A percentile compares a stretch with the other conserved stretches of the same genome.
Evolutionary conservation across 371 early-diverging fungal genomes (phyloP).

Genomic region (Mucor saturninus): DNA sequence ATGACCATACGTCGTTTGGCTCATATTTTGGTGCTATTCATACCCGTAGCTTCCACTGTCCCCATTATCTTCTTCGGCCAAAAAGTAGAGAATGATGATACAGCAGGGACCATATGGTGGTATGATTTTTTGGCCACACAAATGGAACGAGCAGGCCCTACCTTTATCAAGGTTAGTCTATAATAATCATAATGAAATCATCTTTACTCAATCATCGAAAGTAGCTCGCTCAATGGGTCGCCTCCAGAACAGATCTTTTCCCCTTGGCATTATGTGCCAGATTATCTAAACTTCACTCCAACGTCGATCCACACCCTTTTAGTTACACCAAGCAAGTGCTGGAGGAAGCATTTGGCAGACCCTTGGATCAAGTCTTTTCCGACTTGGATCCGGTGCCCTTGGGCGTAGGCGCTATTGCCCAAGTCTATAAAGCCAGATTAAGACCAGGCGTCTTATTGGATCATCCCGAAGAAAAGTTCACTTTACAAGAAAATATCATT

Average conservation of each 20-base stretch:
- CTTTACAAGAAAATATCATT: slow-evolving; percentile 32
- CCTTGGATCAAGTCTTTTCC: slow-evolving; percentile 78
- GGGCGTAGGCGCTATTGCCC: slow-evolving; percentile 96
- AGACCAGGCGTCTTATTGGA: slow-evolving; percentile 50
- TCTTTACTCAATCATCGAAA: not conserved
- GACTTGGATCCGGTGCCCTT: slow-evolving; percentile 76
- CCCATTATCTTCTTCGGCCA: slow-evolving; percentile 64
- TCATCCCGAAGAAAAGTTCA: slow-evolving; percentile 19
- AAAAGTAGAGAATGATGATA: slow-evolving; percentile 53
- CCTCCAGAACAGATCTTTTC: slow-evolving; percentile 92
- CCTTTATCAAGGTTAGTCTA: slow-evolving; percentile 83
- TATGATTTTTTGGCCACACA: slow-evolving; percentile 74
- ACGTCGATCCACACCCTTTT: slow-evolving; percentile 81
- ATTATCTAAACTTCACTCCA: slow-evolving; percentile 83
- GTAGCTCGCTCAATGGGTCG: slow-evolving; percentile 95
- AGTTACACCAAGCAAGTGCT: slow-evolving; percentile 67
- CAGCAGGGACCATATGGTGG: slow-evolving; percentile 82
- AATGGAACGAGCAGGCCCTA: slow-evolving; percentile 89
- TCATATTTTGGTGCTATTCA: slow-evolving; percentile 63
- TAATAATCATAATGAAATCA: slow-evolving; percentile 1
- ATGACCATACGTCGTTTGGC: slow-evolving; percentile 61
- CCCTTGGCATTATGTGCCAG: slow-evolving; percentile 76
- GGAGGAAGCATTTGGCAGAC: slow-evolving; percentile 63
- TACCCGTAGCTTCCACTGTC: slow-evolving; percentile 62
- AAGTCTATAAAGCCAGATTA: slow-evolving; percentile 81